Evolutionary conservation across 2,329 filamentous ascomycete genomes (phyloP), one percentile per base, ranked within the genome.

Genomic region (Penicillium paneum): DNA sequence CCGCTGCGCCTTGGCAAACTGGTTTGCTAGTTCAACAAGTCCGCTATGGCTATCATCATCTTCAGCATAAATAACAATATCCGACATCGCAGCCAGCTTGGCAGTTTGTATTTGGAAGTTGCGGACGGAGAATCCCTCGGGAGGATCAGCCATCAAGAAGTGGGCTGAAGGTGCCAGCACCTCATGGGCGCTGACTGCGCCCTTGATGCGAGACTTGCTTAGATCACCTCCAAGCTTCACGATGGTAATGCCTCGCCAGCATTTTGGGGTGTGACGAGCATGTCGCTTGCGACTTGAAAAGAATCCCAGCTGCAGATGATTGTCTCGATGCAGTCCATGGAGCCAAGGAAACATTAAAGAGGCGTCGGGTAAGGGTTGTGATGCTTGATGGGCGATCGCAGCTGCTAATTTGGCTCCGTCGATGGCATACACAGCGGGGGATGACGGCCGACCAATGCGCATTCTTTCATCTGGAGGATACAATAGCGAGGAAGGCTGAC

Each of bases 81-180:
- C 94, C 0, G 92, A 97, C 8, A 94, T 83, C 61, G 89, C 84
- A 51, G 92, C 92, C 61, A 90, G 78, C 72, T 99, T 99, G 55
- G 89, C 89, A 0, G 90, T 83, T 72, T 99, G 94, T 36, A 97
- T 97, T 65, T 97, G 93, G 69, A 99, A 99, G 71, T 97, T 97
- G 42, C 94, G 85, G 40, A 97, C 92, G 5, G 91, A 96, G 69
- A 97, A 97, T 8, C 94, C 94, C 61, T 96, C 90, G 52, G 78
- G 83, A 1, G 94, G 94, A 67, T 99, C 94, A 38, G 87, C 82
- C 40, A 96, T 57, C 90, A 57, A 91, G 76, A 67, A 99, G 96
- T 21, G 85, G 80, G 41, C 82, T 74, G 15, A 74, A 12, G 77
- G 73, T 35, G 84, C 80, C 54, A 97, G 73, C 41, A 97, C 80